Percentiles rank a stretch among this genome's conserved stretches.
Evolutionary conservation across 176 grass and related monocot genomes (phyloP).

Genomic region (Typha latifolia): DNA sequence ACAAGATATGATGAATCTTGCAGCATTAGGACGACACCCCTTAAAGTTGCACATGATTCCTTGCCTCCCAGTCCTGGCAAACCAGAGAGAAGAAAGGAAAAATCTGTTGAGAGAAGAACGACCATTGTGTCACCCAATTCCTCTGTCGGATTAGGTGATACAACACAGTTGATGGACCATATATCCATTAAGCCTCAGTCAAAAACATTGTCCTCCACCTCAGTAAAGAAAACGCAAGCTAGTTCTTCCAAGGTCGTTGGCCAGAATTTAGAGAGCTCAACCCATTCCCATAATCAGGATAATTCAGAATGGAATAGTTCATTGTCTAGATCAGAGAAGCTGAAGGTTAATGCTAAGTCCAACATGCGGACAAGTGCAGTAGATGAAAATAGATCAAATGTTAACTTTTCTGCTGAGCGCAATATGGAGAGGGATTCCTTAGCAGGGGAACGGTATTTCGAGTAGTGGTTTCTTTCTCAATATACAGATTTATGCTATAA

Average conservation of each 20-base stretch:
- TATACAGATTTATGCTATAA: background rate
- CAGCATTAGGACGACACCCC: conserved; percentile 34
- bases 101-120: conserved; percentile 34
- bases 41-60: conserved; percentile 32
- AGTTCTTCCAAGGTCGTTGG: conserved; percentile 50
- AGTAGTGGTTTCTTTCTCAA: conserved; percentile 8
- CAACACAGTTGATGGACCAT: conserved; percentile 26
- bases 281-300: conserved; percentile 25
- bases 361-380: conserved; percentile 17
- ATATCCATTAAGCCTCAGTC: conserved; percentile 37
- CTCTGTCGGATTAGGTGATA: conserved; percentile 27
- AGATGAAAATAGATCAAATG: conserved; percentile 36
- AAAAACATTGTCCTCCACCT: conserved; percentile 29
- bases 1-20: conserved; percentile 46
- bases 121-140: conserved; percentile 27
- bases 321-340: conserved; percentile 49
- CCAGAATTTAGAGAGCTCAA: conserved; percentile 35
- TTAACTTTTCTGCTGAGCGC: conserved; percentile 33
- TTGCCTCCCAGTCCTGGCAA: conserved; percentile 44
- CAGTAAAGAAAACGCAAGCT: conserved; percentile 48
- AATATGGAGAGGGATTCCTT: conserved; percentile 36
- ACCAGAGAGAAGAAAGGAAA: conserved; percentile 28
- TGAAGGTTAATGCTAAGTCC: conserved; percentile 40
- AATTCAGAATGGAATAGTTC: conserved; percentile 37
- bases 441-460: conserved; percentile 55